Evolutionary conservation across 306 rosid genomes (phyloP), one percentile per base, ranked within the genome.

Genomic region (Quillaja saponaria): DNA sequence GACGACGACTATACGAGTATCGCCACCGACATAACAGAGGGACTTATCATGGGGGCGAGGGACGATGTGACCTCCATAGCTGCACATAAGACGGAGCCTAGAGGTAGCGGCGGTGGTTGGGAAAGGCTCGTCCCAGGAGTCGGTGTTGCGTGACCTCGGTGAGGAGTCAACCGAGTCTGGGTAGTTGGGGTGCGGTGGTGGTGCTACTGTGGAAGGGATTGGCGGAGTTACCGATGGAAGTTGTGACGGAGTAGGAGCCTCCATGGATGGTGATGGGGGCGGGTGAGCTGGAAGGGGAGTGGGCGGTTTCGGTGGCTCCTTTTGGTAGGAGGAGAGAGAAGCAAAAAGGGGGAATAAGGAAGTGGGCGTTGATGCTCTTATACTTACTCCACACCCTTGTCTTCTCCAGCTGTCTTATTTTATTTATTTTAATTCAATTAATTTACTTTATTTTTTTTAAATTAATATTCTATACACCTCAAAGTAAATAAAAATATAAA

Each of bases 31-130:
- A 71, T 92, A 92, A 70, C 95, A 92, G 38, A 92, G 88, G 1
- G 95, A 83, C 85, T 92, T 92, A 56, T 89, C 97, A 70, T 87
- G 96, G 0, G 99, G 99, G 6, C 99, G 91, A 1, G 99, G 99
- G 13, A 89, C 87, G 75, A 94, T 94, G 76, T 92, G 96, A 1
- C 98, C 98, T 40, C 90, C 96, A 47, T 84, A 92, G 76, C 98
- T 92, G 73, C 99, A 94, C 99, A 94, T 94, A 2, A 94, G 82
- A 7, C 97, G 97, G 54, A 94, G 91, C 46, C 84, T 71, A 2
- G 63, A 1, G 4, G 80, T 44, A 13, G 77, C 69, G 10, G 85
- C 61, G 31, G 64, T 13, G 0, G 82, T 21, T 4, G 91, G 89
- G 1, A 67, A 47, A 0, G 82, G 74, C 14, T 83, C 85, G 28